Base-by-base conservation (phyloP, 2,329 filamentous ascomycete species). In the Mollisiaceae sp. region DNA sequence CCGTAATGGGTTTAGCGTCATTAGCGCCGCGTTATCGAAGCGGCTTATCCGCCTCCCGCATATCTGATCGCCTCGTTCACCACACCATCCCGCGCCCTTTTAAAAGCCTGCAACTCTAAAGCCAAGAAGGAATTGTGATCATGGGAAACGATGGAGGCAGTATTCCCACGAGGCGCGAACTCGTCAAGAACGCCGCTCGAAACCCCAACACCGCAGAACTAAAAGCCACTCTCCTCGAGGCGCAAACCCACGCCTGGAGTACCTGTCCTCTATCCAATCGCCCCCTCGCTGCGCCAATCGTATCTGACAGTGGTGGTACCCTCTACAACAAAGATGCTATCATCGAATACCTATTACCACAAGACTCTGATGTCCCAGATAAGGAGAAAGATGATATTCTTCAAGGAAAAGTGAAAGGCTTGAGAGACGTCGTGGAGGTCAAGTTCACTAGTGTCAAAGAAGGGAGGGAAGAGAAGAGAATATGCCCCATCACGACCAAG, bases 131-230 rank as follows among this genome's bases (percentile, higher is more conserved):
- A 54, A 27, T 45, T 20, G 22, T 35, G 24, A 38, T 41, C 73
- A 97, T 99, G 95, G 95, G 95, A 77, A 99, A 99, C 81, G 95
- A 99, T 78, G 95, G 95, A 72, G 95, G 95, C 77, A 94, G 92
- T 72, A 99, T 99, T 72, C 95, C 95, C 5, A 98, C 91, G 69
- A 92, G 96, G 38, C 91, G 93, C 75, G 96, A 99, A 79, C 91
- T 99, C 55, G 95, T 99, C 78, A 97, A 97, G 80, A 91, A 94
- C 78, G 93, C 94, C 35, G 93, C 94, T 50, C 91, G 92, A 73
- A 86, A 89, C 60, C 91, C 91, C 24, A 96, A 91, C 39, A 86
- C 92, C 35, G 89, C 92, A 56, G 91, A 98, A 81, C 82, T 97
- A 64, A 98, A 98, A 81, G 93, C 95, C 70, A 90, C 91, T 9